These are phyloP conservation scores for Vairimorpha necatrix DNA, from an alignment of 371 early-diverging fungal species.

Conservation along the genomic window DNA sequence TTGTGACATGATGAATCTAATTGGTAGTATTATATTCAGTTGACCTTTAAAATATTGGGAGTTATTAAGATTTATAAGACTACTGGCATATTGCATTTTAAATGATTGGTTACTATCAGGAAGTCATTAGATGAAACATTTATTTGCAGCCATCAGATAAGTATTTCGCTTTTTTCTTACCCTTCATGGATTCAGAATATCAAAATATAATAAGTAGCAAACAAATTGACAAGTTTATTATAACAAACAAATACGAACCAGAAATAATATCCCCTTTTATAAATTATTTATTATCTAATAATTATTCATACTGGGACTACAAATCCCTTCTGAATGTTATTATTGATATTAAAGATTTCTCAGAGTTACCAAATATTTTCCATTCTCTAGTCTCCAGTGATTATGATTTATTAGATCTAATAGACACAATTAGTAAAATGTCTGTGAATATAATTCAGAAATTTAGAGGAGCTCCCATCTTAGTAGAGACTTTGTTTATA, in stretches of 20 bases:
- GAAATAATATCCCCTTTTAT: background rate
- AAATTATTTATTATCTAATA: background rate
- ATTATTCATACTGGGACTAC: background rate
- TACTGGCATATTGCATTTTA: too few species aligned
- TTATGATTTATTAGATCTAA: background rate
- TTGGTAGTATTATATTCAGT: too few species aligned
- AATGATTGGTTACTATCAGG: too few species aligned
- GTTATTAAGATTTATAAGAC: too few species aligned
- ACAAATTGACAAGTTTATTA: background rate
- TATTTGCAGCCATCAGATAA: too few species aligned
- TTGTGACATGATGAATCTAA: too few species aligned
- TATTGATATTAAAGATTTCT: background rate
- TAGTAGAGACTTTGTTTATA: too few species aligned
- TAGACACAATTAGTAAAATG: slow-evolving; percentile 1
- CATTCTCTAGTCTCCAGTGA: background rate
- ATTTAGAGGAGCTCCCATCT: background rate
- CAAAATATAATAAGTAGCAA: background rate
- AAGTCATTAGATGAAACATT: too few species aligned
- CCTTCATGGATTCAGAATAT: background rate
- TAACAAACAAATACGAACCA: background rate
- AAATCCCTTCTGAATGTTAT: background rate
- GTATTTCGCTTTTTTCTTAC: background rate
- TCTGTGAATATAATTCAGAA: background rate
- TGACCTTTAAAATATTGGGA: too few species aligned
- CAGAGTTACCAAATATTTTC: background rate